Conservation (phyloP, 1,284 basidiomycete genomes). For the Ceratobasidium sp. region DNA sequence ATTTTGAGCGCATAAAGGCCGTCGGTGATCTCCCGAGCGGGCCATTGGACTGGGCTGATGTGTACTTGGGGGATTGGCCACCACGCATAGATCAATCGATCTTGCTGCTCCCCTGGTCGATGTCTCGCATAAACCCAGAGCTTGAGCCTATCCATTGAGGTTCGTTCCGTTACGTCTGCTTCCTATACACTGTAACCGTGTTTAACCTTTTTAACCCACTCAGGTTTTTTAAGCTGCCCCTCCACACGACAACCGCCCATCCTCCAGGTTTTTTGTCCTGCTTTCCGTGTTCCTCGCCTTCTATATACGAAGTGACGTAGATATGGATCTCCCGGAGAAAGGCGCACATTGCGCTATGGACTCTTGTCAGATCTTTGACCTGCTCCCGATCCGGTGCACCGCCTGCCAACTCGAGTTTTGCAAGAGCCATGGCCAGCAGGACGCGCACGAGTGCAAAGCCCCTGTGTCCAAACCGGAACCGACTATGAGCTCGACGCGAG, state of each 20-base stretch:
- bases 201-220: conserved; percentile 30
- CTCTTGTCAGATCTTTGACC: conserved; percentile 64
- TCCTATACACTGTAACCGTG: not conserved
- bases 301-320: conserved; percentile 16
- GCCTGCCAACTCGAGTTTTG: conserved; percentile 62
- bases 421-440: conserved; percentile 62
- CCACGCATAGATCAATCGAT: conserved; percentile 21
- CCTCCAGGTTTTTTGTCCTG: not conserved
- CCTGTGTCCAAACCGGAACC: conserved; percentile 30
- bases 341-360: conserved; percentile 63
- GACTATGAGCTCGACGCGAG: not conserved
- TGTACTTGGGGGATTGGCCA: not conserved
- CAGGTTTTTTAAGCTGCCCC: conserved; percentile 25
- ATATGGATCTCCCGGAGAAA: conserved; percentile 54
- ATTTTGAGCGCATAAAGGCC: not conserved
- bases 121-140: conserved; percentile 12
- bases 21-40: not conserved
- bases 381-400: conserved; percentile 67
- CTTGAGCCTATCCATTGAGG: not conserved
- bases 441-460: conserved; percentile 62
- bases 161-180: not conserved
- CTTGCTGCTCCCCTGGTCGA: not conserved
- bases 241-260: not conserved
- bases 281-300: not conserved
- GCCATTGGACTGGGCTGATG: conserved; percentile 8